Evolutionary conservation across 306 rosid species (phyloP).

Genomic region (Erythrophleum fordii): DNA sequence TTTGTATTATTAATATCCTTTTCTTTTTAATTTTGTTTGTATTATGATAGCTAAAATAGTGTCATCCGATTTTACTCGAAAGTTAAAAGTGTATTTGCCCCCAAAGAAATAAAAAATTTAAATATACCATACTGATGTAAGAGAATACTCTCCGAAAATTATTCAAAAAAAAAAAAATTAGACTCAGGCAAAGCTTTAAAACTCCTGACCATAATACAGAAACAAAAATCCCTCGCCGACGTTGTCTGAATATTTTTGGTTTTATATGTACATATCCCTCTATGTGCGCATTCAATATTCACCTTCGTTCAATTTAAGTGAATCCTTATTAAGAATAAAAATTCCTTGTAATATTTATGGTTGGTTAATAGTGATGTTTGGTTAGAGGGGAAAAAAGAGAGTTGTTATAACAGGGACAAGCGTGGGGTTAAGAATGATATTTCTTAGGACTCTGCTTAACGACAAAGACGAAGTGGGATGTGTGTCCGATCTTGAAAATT

Average conservation of each 20-base stretch:
- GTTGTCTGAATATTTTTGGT: background rate
- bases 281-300: background rate
- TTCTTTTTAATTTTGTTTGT: too few relatives aligned
- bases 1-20: background rate
- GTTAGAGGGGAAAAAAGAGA: background rate
- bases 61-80: background rate
- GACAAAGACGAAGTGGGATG: slow-evolving; percentile 42
- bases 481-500: background rate
- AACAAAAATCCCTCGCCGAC: background rate
- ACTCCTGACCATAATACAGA: background rate
- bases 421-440: slow-evolving; percentile 9
- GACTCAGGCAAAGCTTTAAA: background rate
- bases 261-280: background rate
- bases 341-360: background rate
- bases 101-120: background rate
- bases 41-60: background rate
- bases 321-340: background rate
- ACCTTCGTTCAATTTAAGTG: too few relatives aligned
- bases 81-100: background rate
- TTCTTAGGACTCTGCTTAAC: slow-evolving; percentile 2
- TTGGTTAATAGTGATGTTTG: slow-evolving; percentile 14
- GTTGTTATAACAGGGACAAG: slow-evolving; percentile 1
- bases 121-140: too few relatives aligned
- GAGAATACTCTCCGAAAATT: background rate
- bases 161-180: background rate